Evolutionary conservation across 1,284 basidiomycete species (phyloP).

Genomic region (Sanghuangporus baumii): DNA sequence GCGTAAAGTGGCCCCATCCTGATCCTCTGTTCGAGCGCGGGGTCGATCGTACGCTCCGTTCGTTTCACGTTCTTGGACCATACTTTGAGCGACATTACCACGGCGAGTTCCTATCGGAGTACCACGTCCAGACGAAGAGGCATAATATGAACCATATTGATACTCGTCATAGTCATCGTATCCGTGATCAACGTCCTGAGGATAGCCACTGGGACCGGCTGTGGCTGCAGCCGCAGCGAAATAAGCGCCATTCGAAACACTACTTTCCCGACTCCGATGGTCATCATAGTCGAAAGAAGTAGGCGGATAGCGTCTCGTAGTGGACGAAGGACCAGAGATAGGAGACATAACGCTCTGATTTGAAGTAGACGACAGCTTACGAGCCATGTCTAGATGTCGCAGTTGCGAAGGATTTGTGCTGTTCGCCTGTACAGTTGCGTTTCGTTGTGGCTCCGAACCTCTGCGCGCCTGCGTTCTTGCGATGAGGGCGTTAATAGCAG

Average conservation of each 20-base stretch:
- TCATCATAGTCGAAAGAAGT: slow-evolving; percentile 39
- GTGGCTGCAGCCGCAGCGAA: slow-evolving; percentile 24
- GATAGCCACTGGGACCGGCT: slow-evolving; percentile 50
- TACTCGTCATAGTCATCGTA: slow-evolving; percentile 71
- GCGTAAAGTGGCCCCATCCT: slow-evolving; percentile 55
- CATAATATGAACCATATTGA: slow-evolving; percentile 41
- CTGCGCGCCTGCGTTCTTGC: slow-evolving; percentile 60
- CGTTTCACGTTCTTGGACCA: slow-evolving; percentile 48
- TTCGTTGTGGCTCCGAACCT: slow-evolving; percentile 46
- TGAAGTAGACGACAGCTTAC: slow-evolving; percentile 13
- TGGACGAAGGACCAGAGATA: slow-evolving; percentile 32
- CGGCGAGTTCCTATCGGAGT: slow-evolving; percentile 58
- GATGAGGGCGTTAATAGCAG: slow-evolving; percentile 83
- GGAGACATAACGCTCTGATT: slow-evolving; percentile 16
- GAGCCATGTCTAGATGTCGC: slow-evolving; percentile 20
- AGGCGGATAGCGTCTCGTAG: slow-evolving; percentile 32
- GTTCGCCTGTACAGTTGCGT: slow-evolving; percentile 38
- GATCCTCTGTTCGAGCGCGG: slow-evolving; percentile 71
- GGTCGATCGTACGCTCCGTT: slow-evolving; percentile 44
- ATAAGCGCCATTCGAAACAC: slow-evolving; percentile 23
- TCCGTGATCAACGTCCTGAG: slow-evolving; percentile 62
- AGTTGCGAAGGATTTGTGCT: slow-evolving; percentile 37
- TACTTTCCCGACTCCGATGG: slow-evolving; percentile 23
- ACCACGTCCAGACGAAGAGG: slow-evolving; percentile 50
- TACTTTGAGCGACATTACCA: slow-evolving; percentile 49